These are phyloP conservation scores for Cyclotella sp. DNA, from an alignment of 108 stramenopile genomes.

Conservation along the genomic window DNA sequence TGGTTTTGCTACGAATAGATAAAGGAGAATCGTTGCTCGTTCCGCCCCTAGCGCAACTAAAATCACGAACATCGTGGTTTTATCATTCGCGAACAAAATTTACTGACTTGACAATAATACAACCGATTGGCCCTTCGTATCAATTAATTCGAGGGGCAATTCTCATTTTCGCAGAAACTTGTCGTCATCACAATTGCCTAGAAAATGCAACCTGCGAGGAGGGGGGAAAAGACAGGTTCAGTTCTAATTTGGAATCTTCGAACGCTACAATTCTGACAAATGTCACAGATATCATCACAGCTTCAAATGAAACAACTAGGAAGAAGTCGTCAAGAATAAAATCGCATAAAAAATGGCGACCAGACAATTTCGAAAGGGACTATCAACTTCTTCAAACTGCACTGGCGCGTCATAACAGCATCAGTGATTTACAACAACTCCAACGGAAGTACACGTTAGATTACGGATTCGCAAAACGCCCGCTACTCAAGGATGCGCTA, in stretches of 20 bases:
- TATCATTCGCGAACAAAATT: not conserved
- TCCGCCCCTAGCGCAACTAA: not conserved
- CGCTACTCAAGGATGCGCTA: constrained; percentile 35
- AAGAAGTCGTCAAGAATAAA: not conserved
- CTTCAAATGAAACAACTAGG: not conserved
- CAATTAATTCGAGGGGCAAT: not conserved
- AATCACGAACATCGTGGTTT: not conserved
- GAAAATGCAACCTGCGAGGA: not conserved
- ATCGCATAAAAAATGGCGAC: constrained; percentile 33
- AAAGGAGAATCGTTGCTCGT: not conserved
- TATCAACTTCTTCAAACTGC: constrained; percentile 37
- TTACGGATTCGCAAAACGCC: constrained; percentile 47
- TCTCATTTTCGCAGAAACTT: not conserved
- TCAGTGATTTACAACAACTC: constrained; percentile 40
- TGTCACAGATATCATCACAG: not conserved
- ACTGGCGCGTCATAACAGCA: constrained; percentile 31
- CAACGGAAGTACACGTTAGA: constrained; percentile 46
- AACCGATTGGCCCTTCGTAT: not conserved
- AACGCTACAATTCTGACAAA: not conserved
- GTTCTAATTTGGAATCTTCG: not conserved
- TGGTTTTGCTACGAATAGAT: not conserved
- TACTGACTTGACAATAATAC: not conserved
- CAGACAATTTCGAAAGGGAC: constrained; percentile 46
- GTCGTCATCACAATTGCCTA: not conserved
- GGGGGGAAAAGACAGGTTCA: not conserved